Conservation (phyloP, 352 stramenopile genomes). For the Pythium myriotylum region DNA sequence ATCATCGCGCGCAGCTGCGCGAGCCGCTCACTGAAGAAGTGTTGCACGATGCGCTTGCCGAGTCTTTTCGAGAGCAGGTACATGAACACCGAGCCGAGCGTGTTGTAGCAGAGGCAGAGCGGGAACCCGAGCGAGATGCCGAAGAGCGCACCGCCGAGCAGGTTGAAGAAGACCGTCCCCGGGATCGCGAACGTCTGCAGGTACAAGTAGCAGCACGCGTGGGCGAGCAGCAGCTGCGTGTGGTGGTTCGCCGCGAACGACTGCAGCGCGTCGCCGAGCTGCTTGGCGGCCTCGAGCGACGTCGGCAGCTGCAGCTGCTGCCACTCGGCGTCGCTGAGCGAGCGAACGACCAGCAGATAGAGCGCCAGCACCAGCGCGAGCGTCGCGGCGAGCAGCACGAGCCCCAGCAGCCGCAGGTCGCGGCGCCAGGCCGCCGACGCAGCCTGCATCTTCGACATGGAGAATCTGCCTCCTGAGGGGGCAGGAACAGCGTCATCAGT, state of each 20-base stretch:
- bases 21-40: constrained; percentile 57
- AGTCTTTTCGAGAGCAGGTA: constrained; percentile 67
- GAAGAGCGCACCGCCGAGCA: constrained; percentile 74
- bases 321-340: constrained; percentile 59
- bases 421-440: constrained; percentile 42
- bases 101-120: constrained; percentile 82
- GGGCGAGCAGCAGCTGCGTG: constrained; percentile 53
- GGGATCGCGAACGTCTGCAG: constrained; percentile 83
- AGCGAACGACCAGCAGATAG: constrained; percentile 57
- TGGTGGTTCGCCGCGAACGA: constrained; percentile 47
- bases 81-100: constrained; percentile 76
- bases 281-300: constrained; percentile 58
- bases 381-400: constrained; percentile 45
- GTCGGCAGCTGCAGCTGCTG: constrained; percentile 54
- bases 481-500: too few species aligned
- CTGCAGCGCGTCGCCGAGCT: constrained; percentile 66
- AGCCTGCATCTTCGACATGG: too few species aligned
- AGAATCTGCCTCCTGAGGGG: too few species aligned
- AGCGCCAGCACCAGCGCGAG: constrained; percentile 41
- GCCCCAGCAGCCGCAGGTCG: constrained; percentile 51
- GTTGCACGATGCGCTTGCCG: constrained; percentile 52
- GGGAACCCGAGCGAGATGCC: constrained; percentile 71
- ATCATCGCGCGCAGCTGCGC: constrained; percentile 53
- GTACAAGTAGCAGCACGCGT: constrained; percentile 78
- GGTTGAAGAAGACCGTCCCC: constrained; percentile 81